phyloP scores from a whole-genome alignment of 805 yeast genomes.

The Jamesozyma lodderae region DNA sequence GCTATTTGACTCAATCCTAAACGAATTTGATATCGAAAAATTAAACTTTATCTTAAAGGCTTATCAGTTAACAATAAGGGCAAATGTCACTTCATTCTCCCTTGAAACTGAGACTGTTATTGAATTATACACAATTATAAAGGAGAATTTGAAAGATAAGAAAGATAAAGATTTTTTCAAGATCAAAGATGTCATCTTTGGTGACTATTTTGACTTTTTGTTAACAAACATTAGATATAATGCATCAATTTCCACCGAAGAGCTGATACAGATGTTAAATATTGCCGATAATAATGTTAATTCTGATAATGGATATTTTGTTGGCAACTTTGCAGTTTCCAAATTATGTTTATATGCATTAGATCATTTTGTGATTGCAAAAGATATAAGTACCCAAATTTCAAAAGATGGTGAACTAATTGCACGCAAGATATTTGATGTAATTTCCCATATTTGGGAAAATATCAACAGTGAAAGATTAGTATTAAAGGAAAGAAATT shows the following conservation, averaged over 20 bases:
- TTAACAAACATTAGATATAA: conserved; percentile 7
- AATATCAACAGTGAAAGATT: conserved; percentile 50
- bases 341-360: conserved; percentile 10
- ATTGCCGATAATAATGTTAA: conserved; percentile 14
- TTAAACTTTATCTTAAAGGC: conserved; percentile 23
- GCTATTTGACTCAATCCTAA: conserved; percentile 10
- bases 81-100: conserved; percentile 2
- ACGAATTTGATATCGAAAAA: conserved; percentile 18
- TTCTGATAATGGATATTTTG: conserved; percentile 22
- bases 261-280: conserved; percentile 12
- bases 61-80: conserved; percentile 5
- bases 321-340: conserved; percentile 17
- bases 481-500: conserved; percentile 51
- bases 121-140: conserved; percentile 5
- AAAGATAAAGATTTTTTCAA: conserved; percentile 14
- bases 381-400: too few species aligned
- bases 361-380: not conserved
- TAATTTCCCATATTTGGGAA: conserved; percentile 46
- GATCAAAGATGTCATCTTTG: conserved; percentile 25
- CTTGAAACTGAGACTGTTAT: not conserved
- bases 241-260: conserved; percentile 3
- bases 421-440: conserved; percentile 14
- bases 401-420: not conserved
- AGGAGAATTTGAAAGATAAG: not conserved
- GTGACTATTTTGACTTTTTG: conserved; percentile 21